Conservation (phyloP, 139 green algal species). For the Microglena sp. region DNA sequence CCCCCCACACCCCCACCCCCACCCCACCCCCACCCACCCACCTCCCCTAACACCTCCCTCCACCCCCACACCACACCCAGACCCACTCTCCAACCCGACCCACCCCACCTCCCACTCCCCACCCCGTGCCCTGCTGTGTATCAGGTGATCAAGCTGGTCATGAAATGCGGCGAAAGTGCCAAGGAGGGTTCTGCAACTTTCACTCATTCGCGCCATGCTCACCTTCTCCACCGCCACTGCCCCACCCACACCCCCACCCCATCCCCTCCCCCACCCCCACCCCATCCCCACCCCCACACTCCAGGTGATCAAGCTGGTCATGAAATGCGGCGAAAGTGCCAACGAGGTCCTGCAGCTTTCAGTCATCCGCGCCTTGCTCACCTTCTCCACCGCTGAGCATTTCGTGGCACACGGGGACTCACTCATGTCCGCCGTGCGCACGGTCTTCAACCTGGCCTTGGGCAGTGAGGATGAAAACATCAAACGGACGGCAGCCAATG, state of each 20-base stretch:
- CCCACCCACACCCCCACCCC: neutral
- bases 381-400: slow-evolving; percentile 77
- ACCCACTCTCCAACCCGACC: too few species aligned
- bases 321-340: slow-evolving; percentile 55
- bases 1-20: too few species aligned
- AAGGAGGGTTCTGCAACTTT: slow-evolving; percentile 58
- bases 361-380: slow-evolving; percentile 71
- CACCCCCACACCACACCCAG: too few species aligned
- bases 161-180: slow-evolving; percentile 55
- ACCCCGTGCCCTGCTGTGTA: too few species aligned
- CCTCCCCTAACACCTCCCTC: too few species aligned
- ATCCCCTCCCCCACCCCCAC: too few species aligned
- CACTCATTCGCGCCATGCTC: slow-evolving; percentile 49
- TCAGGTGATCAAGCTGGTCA: slow-evolving; percentile 56
- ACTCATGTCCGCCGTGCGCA: slow-evolving; percentile 67
- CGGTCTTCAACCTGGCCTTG: slow-evolving; percentile 84
- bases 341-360: slow-evolving; percentile 58
- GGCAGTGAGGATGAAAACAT: slow-evolving; percentile 54
- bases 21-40: too few species aligned
- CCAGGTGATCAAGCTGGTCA: slow-evolving; percentile 56
- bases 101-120: too few species aligned
- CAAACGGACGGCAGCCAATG: slow-evolving; percentile 65
- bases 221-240: neutral
- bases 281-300: neutral
- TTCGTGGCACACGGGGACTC: slow-evolving; percentile 80